A percentile compares a stretch with the other conserved stretches of the same genome.
These are phyloP conservation scores for Coemansia sp. DNA, from an alignment of 192 early-diverging fungal genomes.

Conservation along the genomic window DNA sequence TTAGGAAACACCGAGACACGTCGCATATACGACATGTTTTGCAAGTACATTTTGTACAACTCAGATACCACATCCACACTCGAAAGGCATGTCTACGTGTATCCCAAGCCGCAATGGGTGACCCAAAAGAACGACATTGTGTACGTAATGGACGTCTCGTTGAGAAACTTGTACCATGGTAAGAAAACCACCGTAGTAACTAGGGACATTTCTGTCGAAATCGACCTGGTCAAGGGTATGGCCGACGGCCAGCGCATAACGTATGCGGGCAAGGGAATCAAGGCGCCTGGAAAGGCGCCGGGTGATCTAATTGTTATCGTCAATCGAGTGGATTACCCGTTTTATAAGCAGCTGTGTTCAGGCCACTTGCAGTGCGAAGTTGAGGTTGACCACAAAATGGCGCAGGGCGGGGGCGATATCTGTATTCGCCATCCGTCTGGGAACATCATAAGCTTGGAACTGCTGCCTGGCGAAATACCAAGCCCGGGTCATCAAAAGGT, in stretches of 20 bases:
- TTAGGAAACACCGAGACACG: constrained; percentile 20
- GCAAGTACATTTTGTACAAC: constrained; percentile 19
- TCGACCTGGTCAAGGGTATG: constrained; percentile 16
- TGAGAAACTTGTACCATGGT: constrained; percentile 23
- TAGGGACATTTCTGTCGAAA: constrained; percentile 12
- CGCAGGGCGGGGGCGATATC: constrained; percentile 15
- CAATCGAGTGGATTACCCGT: constrained; percentile 27
- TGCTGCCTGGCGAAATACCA: constrained; percentile 15
- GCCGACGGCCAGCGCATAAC: constrained; percentile 22
- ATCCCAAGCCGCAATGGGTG: constrained; percentile 35
- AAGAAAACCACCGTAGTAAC: constrained; percentile 22
- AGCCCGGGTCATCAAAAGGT: constrained; percentile 13
- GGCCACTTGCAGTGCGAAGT: constrained; percentile 18
- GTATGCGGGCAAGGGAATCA: constrained; percentile 16
- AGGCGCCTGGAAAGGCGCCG: background rate
- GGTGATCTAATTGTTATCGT: constrained; percentile 29
- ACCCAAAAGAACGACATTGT: constrained; percentile 32
- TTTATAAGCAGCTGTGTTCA: background rate
- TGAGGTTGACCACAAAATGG: constrained; percentile 21
- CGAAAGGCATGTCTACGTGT: constrained; percentile 8
- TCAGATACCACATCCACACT: background rate
- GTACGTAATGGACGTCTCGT: constrained; percentile 26
- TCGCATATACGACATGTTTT: constrained; percentile 29
- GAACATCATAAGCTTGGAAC: constrained; percentile 11
- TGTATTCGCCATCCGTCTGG: constrained; percentile 23